A percentile compares a stretch with the other conserved stretches of the same genome.
These are phyloP conservation scores for Ophiostoma pallidulum DNA, from an alignment of 2,329 filamentous ascomycete genomes.

Conservation along the genomic window DNA sequence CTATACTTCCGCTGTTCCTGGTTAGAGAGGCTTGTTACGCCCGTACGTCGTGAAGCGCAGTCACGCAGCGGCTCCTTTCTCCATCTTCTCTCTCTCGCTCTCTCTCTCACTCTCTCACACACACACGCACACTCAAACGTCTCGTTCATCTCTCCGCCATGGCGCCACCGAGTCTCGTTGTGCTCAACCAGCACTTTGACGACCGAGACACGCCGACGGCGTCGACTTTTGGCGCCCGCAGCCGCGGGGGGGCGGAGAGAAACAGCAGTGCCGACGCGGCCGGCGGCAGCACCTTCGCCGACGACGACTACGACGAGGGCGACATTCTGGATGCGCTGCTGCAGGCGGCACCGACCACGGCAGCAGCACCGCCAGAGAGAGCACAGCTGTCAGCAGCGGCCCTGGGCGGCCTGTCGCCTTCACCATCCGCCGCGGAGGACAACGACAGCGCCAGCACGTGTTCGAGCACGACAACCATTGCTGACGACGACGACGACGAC, in stretches of 20 bases:
- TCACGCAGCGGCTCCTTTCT: too few relatives aligned
- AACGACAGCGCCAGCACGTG: slow-evolving; percentile 3
- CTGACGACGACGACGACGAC: neutral
- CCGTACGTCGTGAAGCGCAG: too few relatives aligned
- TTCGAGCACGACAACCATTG: neutral
- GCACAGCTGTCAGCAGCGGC: too few relatives aligned
- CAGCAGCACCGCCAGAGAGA: too few relatives aligned
- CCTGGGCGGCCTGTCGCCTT: neutral
- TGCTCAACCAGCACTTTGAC: neutral
- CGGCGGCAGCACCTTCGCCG: neutral
- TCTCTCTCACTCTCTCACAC: too few relatives aligned
- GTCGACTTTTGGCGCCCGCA: neutral
- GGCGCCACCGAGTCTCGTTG: neutral
- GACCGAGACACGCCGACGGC: neutral
- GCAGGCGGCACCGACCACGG: neutral
- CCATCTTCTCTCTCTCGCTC: too few relatives aligned
- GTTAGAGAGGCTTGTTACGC: too few relatives aligned
- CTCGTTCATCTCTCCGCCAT: too few relatives aligned
- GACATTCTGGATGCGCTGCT: slow-evolving; percentile 12
- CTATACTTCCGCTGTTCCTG: too few relatives aligned
- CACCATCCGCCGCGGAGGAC: neutral
- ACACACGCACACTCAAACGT: too few relatives aligned
- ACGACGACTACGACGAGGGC: slow-evolving; percentile 8
- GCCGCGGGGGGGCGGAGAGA: too few relatives aligned
- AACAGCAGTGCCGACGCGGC: neutral